Evolutionary conservation across 768 basidiomycete species (phyloP), one percentile per base, ranked within the genome.

Genomic region (Rhodotorula babjevae): DNA sequence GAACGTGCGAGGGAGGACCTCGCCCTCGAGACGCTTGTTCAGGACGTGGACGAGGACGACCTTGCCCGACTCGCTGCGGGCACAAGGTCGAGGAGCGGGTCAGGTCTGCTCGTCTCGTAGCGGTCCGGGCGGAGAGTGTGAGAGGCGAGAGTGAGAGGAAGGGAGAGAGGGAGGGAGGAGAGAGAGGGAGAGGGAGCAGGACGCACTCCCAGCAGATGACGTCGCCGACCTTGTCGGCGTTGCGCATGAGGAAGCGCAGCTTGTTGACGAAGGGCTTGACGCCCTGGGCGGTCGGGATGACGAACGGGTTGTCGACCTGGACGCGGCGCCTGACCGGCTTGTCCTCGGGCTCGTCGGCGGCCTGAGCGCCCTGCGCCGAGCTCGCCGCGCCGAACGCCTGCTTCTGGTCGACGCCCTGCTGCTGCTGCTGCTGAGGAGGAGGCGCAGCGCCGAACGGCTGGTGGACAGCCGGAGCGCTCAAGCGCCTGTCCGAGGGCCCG

Each of bases 251-350:
- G 27, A 19, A 72, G 8, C 71, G 36, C 11, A 72, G 40, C 61
- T 72, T 72, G 49, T 2, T 49, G 42, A 72, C 29, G 58, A 72
- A 72, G 23, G 71, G 71, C 57, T 64, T 72, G 31, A 67, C 27
- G 23, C 71, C 66, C 18, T 65, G 31, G 40, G 64, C 65, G 25
- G 55, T 0, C 1, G 62, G 49, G 40, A 67, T 67, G 7, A 36
- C 1, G 57, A 53, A 72, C 29, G 65, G 9, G 18, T 72, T 55
- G 16, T 29, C 25, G 14, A 42, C 52, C 52, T 56, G 49, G 46
- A 25, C 40, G 29, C 58, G 8, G 50, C 56, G 27, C 46, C 25
- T 52, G n/a, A 29, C 18, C 23, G n/a, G n/a, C 27, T 47, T 23
- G 2, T 49, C 61, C 15, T 16, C 27, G n/a, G n/a, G 10, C 53